phyloP scores from a whole-genome alignment of 441 rosid genomes.

The Corymbia calophylla region DNA sequence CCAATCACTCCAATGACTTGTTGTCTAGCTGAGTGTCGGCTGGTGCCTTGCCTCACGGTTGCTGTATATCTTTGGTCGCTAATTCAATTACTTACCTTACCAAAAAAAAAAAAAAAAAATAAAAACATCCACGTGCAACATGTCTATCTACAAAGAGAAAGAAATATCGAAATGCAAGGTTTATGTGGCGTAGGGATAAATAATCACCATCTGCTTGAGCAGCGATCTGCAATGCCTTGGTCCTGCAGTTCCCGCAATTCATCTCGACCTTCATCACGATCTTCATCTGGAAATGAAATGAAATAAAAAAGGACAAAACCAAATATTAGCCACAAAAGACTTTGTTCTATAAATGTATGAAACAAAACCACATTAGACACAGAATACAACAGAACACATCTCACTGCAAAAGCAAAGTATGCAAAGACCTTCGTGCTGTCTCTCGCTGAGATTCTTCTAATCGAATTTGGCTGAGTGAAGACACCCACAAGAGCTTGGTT shows the following conservation, averaged over 20 bases:
- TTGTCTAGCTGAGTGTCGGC: no score
- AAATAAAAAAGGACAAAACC: not conserved
- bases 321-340: no score
- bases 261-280: constrained; percentile 32
- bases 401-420: not conserved
- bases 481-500: not conserved
- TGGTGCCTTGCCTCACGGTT: no score
- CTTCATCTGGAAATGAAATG: constrained; percentile 17
- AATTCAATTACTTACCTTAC: no score
- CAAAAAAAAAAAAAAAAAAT: no score
- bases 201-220: constrained; percentile 23
- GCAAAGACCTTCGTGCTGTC: not conserved
- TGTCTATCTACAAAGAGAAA: not conserved
- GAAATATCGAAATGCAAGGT: not conserved
- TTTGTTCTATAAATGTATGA: not conserved
- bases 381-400: not conserved
- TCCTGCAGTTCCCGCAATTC: constrained; percentile 32
- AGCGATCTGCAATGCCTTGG: constrained; percentile 36
- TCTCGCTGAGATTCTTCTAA: not conserved
- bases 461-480: not conserved
- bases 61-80: no score
- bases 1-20: no score
- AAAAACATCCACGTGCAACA: not conserved
- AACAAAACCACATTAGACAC: not conserved
- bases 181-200: no score